Base-by-base conservation (phyloP, 495 filamentous ascomycete genomes). In the Lophiotrema nucula region DNA sequence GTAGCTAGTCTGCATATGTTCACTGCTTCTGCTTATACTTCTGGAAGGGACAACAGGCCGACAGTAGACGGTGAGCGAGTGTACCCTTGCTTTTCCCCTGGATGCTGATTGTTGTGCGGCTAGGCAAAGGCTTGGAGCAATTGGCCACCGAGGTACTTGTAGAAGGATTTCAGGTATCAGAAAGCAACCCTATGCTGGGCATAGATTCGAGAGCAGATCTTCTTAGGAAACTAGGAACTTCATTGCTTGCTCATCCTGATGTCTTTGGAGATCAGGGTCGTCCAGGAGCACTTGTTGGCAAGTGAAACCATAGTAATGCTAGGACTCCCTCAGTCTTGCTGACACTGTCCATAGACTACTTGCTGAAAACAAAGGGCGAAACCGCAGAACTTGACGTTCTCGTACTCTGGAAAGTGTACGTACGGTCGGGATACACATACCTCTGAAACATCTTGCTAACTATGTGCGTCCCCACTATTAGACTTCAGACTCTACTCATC, bases 1-100 rank as follows among this genome's bases (percentile, higher is more conserved):
- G 86, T 98, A 39, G 93, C 95, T 21, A 92, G 88, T 70, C 73
- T 98, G 68, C 92, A 97, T 66, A 98, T 98, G 93, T 98, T 97
- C 76, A 96, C 92, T 73, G 79, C 83, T 98, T 98, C 74, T 95
- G 89, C 60, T 88, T 90, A 65, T 84, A 91, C 65, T 77, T 80
- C 1, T 79, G 72, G 42, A 86, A 96, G 70, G 91, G 88, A 31
- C 88, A 83, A 63, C 91, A 95, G 71, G 93, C 97, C 21, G 93
- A 98, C 69, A 89, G 85, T 53, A 81, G 79, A n/a, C n/a, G n/a
- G n/a, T n/a, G n/a, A n/a, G n/a, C n/a, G n/a, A n/a, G n/a, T n/a
- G n/a, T n/a, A n/a, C n/a, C n/a, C n/a, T n/a, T n/a, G n/a, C n/a
- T n/a, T n/a, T n/a, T n/a, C n/a, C n/a, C n/a, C n/a, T n/a, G n/a